phyloP scores from a whole-genome alignment of 73 alveolate species.

The Symbiodinium pilosum region DNA sequence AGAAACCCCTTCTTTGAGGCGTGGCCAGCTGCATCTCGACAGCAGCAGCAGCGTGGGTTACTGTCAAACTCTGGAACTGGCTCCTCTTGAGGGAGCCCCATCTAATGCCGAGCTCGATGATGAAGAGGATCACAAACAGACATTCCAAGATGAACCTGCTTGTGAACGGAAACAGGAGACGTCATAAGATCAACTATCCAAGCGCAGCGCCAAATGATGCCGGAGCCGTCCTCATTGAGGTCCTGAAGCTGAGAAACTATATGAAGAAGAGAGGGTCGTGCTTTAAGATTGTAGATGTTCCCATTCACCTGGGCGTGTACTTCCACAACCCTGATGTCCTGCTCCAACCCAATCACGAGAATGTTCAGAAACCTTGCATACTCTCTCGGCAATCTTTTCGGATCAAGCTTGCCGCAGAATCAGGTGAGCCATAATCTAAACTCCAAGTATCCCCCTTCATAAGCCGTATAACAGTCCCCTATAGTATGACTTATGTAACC shows the following conservation, averaged over 20 bases:
- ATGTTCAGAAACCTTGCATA: constrained; percentile 54
- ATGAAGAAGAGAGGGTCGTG: too few relatives aligned
- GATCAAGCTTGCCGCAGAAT: background rate
- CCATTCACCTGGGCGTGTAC: too few relatives aligned
- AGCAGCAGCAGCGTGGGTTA: too few relatives aligned
- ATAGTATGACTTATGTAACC: too few relatives aligned
- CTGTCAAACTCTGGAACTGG: too few relatives aligned
- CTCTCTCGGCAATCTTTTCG: background rate
- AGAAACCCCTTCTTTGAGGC: too few relatives aligned
- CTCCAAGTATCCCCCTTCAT: too few relatives aligned
- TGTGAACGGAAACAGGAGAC: too few relatives aligned
- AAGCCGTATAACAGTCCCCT: too few relatives aligned
- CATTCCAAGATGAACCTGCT: constrained; percentile 50
- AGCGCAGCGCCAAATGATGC: constrained; percentile 34
- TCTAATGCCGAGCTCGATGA: constrained; percentile 65
- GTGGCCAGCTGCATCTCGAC: too few relatives aligned
- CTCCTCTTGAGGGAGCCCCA: constrained; percentile 85
- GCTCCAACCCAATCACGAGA: constrained; percentile 82
- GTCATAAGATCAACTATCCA: background rate
- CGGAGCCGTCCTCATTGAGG: constrained; percentile 24
- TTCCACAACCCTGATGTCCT: background rate
- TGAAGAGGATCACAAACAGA: constrained; percentile 52
- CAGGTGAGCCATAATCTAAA: too few relatives aligned
- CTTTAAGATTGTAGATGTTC: too few relatives aligned
- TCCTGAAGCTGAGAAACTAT: constrained; percentile 47